Conservation (phyloP, 345 rosid species). For the Eucalyptus victrix region DNA sequence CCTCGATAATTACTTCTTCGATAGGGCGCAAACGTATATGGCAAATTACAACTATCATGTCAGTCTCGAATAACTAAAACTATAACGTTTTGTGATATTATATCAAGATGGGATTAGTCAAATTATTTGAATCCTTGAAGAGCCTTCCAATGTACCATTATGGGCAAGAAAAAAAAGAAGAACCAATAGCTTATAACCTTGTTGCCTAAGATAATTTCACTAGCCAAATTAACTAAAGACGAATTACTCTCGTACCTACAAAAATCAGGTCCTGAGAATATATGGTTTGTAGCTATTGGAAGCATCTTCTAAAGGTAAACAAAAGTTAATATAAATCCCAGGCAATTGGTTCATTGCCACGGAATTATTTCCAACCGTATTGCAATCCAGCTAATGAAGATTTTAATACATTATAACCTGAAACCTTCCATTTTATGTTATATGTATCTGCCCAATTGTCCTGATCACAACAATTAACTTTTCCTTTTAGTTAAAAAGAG, state of each 20-base stretch:
- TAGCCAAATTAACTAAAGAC: not conserved
- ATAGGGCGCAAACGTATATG: not conserved
- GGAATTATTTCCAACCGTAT: not conserved
- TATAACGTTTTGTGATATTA: not conserved
- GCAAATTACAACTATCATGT: not conserved
- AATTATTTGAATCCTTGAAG: not conserved
- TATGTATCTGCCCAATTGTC: not conserved
- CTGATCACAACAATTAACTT: not conserved
- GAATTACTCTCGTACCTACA: not conserved
- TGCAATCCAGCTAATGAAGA: not conserved
- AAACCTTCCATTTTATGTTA: not conserved
- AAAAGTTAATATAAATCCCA: not conserved
- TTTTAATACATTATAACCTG: not conserved
- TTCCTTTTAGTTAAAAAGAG: not conserved
- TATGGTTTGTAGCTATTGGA: not conserved
- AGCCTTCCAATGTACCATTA: not conserved
- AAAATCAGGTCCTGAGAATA: not conserved
- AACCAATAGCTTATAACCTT: not conserved
- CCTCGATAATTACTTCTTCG: not conserved
- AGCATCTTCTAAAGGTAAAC: not conserved
- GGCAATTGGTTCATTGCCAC: not conserved
- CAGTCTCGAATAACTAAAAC: fast-evolving
- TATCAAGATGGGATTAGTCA: not conserved
- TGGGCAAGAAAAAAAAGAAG: not conserved
- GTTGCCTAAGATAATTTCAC: not conserved